A percentile compares a stretch with the other conserved stretches of the same genome.
phyloP scores from a whole-genome alignment of 306 rosid genomes.

The Cucumis cinereus region DNA sequence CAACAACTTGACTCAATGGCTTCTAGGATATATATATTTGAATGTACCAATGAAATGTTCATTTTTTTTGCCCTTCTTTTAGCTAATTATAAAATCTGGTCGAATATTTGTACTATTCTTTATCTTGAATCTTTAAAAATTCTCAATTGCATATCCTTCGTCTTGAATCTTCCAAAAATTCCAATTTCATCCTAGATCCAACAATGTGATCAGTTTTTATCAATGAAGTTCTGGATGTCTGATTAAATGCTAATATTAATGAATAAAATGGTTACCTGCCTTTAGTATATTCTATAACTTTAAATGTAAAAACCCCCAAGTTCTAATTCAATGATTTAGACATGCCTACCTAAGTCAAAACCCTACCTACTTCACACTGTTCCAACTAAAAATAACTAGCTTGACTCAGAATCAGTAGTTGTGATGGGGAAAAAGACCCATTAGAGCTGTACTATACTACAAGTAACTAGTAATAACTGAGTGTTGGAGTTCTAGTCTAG shows the following conservation, averaged over 20 bases:
- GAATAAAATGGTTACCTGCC: neutral
- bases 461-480: neutral
- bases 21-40: neutral
- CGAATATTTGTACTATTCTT: neutral
- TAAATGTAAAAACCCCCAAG: too few relatives aligned
- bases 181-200: neutral
- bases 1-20: neutral
- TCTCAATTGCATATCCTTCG: neutral
- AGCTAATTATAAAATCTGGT: neutral
- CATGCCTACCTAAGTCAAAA: too few relatives aligned
- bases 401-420: too few relatives aligned
- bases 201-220: neutral
- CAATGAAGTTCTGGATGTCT: neutral
- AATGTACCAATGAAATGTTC: neutral
- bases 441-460: too few relatives aligned
- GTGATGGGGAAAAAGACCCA: too few relatives aligned
- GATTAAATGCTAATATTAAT: neutral
- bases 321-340: too few relatives aligned
- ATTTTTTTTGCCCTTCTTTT: too few relatives aligned
- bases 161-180: neutral
- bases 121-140: neutral
- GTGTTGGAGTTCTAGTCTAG: too few relatives aligned
- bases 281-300: too few relatives aligned
- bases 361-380: too few relatives aligned
- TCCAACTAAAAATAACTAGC: too few relatives aligned